These are phyloP conservation scores for Xylaria polymorpha DNA, from an alignment of 2,329 filamentous ascomycete species.

Conservation along the genomic window DNA sequence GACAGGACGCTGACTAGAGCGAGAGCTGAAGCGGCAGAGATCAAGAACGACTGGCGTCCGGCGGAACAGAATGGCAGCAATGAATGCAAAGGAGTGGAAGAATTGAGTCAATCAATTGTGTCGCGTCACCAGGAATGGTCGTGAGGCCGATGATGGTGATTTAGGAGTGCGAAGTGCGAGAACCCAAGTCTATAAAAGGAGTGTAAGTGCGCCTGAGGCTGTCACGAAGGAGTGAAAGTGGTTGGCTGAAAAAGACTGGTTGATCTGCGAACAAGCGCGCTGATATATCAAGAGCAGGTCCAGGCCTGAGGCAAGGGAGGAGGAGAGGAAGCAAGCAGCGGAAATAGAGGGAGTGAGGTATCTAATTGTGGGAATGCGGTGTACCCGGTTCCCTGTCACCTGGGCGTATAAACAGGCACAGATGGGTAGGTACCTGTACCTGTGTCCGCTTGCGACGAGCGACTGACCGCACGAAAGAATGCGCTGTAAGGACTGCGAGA, in stretches of 20 bases:
- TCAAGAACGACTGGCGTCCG: slow-evolving; percentile 49
- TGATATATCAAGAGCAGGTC: slow-evolving; percentile 40
- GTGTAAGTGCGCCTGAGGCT: slow-evolving; percentile 47
- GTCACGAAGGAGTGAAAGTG: slow-evolving; percentile 46
- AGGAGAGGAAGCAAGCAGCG: slow-evolving; percentile 33
- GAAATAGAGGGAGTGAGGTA: slow-evolving; percentile 31
- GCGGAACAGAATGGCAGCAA: slow-evolving; percentile 43
- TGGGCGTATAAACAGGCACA: slow-evolving; percentile 1
- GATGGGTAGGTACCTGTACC: slow-evolving; percentile 12
- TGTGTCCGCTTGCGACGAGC: slow-evolving; percentile 2
- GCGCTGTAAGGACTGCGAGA: slow-evolving; percentile 8
- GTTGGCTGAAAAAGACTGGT: slow-evolving; percentile 42
- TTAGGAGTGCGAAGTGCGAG: slow-evolving; percentile 30
- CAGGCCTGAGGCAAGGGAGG: slow-evolving; percentile 39
- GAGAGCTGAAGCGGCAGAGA: slow-evolving; percentile 30
- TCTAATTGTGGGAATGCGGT: slow-evolving; percentile 29
- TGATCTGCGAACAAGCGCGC: slow-evolving; percentile 46
- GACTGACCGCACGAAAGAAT: slow-evolving; percentile 13
- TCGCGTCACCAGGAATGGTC: slow-evolving; percentile 36
- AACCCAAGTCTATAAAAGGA: slow-evolving; percentile 46
- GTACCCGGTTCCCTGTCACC: slow-evolving; percentile 24
- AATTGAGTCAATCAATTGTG: slow-evolving; percentile 45
- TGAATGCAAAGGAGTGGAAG: slow-evolving; percentile 42
- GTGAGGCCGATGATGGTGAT: slow-evolving; percentile 34
- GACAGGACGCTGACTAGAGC: slow-evolving; percentile 46